These are phyloP conservation scores for Saccharomyces paradoxus DNA, from an alignment of 805 yeast genomes.

Conservation along the genomic window DNA sequence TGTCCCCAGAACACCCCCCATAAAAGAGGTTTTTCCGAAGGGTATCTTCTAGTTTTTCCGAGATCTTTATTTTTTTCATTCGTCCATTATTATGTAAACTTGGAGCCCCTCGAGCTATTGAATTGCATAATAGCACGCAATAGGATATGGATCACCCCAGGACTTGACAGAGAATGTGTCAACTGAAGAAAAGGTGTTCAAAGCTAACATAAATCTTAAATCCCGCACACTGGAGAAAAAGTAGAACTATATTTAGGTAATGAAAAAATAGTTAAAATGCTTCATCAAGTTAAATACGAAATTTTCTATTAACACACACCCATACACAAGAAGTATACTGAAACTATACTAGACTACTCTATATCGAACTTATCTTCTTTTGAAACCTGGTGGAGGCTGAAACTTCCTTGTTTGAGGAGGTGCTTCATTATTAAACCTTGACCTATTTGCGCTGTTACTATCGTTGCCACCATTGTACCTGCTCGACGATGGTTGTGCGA, in stretches of 20 bases:
- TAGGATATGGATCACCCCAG: too few species aligned
- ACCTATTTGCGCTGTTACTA: conserved; percentile 20
- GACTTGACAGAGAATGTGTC: background rate
- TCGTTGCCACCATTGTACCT: conserved; percentile 9
- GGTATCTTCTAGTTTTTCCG: background rate
- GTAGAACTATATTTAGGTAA: background rate
- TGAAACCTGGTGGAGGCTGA: conserved; percentile 43
- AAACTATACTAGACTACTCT: background rate
- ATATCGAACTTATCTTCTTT: conserved; percentile 11
- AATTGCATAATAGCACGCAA: background rate
- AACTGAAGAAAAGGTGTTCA: too few species aligned
- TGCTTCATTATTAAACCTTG: conserved; percentile 27
- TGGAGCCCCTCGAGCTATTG: background rate
- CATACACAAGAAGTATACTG: background rate
- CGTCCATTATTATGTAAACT: background rate
- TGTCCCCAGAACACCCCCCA: background rate
- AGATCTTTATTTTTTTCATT: background rate
- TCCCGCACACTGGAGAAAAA: background rate
- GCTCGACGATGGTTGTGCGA: conserved; percentile 1
- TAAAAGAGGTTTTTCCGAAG: background rate
- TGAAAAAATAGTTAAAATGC: background rate
- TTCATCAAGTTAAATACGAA: background rate
- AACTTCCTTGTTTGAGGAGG: conserved; percentile 33
- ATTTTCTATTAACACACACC: background rate
- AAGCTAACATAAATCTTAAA: too few species aligned